These are phyloP conservation scores for Gamsiella multidivaricata DNA, from an alignment of 192 early-diverging fungal species.

Conservation along the genomic window DNA sequence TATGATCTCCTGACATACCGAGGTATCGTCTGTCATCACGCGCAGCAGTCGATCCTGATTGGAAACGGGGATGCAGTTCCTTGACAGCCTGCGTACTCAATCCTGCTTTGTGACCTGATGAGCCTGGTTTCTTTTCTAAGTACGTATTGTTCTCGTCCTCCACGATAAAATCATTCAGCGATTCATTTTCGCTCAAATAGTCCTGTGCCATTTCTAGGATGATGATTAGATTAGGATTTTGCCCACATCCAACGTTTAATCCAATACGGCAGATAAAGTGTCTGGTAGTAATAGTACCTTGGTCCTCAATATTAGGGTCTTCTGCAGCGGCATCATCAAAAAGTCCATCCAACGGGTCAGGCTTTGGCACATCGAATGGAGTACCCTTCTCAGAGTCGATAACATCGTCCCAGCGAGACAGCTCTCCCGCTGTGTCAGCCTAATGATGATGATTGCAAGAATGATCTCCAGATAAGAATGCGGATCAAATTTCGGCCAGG, in stretches of 20 bases:
- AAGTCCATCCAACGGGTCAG: constrained; percentile 42
- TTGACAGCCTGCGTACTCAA: constrained; percentile 6
- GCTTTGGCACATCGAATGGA: constrained; percentile 41
- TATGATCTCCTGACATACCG: constrained; percentile 45
- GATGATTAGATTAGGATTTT: too few species aligned
- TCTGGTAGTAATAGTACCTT: too few species aligned
- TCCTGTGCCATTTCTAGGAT: constrained; percentile 40
- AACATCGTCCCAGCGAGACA: constrained; percentile 70
- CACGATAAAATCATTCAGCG: constrained; percentile 86
- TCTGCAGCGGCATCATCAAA: constrained; percentile 59
- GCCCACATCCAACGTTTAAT: too few species aligned
- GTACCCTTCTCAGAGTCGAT: constrained; percentile 57
- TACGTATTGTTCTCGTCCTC: constrained; percentile 90
- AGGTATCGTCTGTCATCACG: constrained; percentile 67
- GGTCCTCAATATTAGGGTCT: constrained; percentile 7
- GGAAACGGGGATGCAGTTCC: constrained; percentile 75
- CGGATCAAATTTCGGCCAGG: constrained; percentile 6
- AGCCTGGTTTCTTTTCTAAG: constrained; percentile 40
- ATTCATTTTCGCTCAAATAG: constrained; percentile 61
- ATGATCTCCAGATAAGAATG: not conserved
- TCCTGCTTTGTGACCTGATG: not conserved
- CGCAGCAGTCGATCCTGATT: constrained; percentile 84
- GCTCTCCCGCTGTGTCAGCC: constrained; percentile 64
- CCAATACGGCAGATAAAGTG: too few species aligned
- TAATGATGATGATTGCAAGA: not conserved